phyloP scores from a whole-genome alignment of 768 basidiomycete genomes.

The Royoungia palumana region DNA sequence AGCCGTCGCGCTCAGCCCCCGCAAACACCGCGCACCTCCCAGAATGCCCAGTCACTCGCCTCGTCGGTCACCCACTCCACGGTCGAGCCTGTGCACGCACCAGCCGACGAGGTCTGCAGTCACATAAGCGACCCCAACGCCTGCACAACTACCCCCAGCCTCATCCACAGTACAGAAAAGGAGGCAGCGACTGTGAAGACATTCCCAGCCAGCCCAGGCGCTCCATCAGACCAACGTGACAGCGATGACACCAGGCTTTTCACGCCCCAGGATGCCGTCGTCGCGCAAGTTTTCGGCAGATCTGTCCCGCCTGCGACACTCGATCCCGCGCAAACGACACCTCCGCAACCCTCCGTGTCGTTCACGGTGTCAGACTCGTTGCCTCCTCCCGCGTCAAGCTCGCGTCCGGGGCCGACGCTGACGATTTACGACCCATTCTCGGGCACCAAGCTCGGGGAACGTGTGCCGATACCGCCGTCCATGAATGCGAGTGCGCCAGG shows the following conservation, averaged over 20 bases:
- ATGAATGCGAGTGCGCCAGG: slow-evolving; percentile 2
- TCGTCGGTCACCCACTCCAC: slow-evolving; percentile 19
- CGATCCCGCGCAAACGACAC: background rate
- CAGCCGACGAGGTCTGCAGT: slow-evolving; percentile 20
- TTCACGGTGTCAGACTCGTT: slow-evolving; percentile 15
- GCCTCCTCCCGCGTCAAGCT: slow-evolving; percentile 1
- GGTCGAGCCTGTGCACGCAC: slow-evolving; percentile 15
- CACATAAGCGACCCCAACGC: slow-evolving; percentile 27
- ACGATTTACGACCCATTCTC: slow-evolving; percentile 35
- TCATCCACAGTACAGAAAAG: slow-evolving; percentile 14
- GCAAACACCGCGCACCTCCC: background rate
- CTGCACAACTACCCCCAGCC: slow-evolving; percentile 17
- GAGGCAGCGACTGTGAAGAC: slow-evolving; percentile 9
- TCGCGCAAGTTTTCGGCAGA: slow-evolving; percentile 41
- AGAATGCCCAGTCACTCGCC: slow-evolving; percentile 4
- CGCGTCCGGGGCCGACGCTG: slow-evolving; percentile 5
- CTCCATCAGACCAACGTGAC: slow-evolving; percentile 1
- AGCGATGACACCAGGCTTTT: slow-evolving; percentile 12
- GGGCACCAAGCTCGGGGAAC: slow-evolving; percentile 25
- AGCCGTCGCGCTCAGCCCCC: slow-evolving; percentile 18
- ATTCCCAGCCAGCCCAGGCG: slow-evolving; percentile 11
- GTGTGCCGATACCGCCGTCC: slow-evolving; percentile 8
- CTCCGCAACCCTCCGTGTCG: slow-evolving; percentile 12
- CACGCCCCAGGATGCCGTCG: slow-evolving; percentile 62
- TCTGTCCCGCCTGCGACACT: background rate